A percentile compares a stretch with the other conserved stretches of the same genome.
phyloP scores from a whole-genome alignment of 331 rosid genomes.

The Cydonia oblonga region DNA sequence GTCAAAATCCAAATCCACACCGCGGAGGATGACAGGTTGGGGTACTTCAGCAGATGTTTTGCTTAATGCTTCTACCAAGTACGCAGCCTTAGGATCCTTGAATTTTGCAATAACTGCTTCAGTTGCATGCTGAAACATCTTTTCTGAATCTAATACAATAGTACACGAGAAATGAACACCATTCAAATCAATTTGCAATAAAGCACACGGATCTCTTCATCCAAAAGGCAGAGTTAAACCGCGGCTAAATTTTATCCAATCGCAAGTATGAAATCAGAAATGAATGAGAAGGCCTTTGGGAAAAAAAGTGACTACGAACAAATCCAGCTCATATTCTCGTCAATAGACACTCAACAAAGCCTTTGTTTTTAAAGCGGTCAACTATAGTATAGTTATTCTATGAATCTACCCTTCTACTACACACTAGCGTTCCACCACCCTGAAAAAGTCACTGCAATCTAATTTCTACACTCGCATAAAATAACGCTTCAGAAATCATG shows the following conservation, averaged over 20 bases:
- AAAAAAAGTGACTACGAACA: too few relatives aligned
- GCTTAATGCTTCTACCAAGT: conserved; percentile 33
- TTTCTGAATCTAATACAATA: conserved; percentile 48
- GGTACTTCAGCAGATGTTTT: conserved; percentile 39
- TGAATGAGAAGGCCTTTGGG: not conserved
- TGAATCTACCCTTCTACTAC: not conserved
- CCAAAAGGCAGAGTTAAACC: not conserved
- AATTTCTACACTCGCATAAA: not conserved
- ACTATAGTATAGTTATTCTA: not conserved
- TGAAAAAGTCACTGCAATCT: not conserved
- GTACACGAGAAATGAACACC: not conserved
- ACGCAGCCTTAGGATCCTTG: conserved; percentile 46
- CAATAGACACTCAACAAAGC: not conserved
- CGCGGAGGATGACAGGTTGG: conserved; percentile 48
- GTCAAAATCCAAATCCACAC: conserved; percentile 48
- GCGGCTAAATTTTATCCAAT: not conserved
- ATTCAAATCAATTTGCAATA: not conserved
- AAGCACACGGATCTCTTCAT: not conserved
- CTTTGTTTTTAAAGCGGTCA: not conserved
- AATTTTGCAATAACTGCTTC: conserved; percentile 60
- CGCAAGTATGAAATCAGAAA: not conserved
- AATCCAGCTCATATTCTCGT: not conserved
- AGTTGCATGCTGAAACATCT: conserved; percentile 32
- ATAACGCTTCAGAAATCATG: not conserved
- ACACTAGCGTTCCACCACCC: not conserved